These are phyloP conservation scores for Alternaria hordeiaustralica DNA, from an alignment of 2,329 filamentous ascomycete genomes.

Conservation along the genomic window DNA sequence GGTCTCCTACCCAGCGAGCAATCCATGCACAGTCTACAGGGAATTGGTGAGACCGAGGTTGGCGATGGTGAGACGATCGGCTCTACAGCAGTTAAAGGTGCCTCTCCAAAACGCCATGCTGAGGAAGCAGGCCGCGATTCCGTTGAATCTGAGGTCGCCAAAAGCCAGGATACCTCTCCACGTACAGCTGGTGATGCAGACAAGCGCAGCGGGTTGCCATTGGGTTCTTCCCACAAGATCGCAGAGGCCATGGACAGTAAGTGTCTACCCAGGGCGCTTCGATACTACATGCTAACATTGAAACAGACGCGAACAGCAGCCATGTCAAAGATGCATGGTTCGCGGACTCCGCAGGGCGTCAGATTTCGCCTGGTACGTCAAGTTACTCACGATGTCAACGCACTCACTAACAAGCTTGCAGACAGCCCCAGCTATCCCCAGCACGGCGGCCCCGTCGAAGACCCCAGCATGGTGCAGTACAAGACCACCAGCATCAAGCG, in stretches of 20 bases:
- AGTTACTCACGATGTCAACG: background rate
- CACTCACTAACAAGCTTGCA: background rate
- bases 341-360: too few species aligned
- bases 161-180: background rate
- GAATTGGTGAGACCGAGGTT: background rate
- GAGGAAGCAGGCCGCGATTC: background rate
- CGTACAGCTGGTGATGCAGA: background rate
- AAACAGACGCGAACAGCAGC: background rate
- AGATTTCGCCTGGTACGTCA: background rate
- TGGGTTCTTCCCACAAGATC: background rate
- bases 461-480: background rate
- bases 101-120: background rate
- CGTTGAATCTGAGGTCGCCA: background rate
- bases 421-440: background rate
- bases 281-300: background rate
- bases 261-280: too few species aligned
- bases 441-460: background rate
- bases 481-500: background rate
- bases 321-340: background rate
- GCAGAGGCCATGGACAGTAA: background rate
- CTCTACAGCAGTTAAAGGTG: background rate
- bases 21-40: background rate
- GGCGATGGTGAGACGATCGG: background rate
- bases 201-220: background rate
- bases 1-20: constrained; percentile 15